These are phyloP conservation scores for Penicillium janthinellum DNA, from an alignment of 2,329 filamentous ascomycete genomes.

Conservation along the genomic window DNA sequence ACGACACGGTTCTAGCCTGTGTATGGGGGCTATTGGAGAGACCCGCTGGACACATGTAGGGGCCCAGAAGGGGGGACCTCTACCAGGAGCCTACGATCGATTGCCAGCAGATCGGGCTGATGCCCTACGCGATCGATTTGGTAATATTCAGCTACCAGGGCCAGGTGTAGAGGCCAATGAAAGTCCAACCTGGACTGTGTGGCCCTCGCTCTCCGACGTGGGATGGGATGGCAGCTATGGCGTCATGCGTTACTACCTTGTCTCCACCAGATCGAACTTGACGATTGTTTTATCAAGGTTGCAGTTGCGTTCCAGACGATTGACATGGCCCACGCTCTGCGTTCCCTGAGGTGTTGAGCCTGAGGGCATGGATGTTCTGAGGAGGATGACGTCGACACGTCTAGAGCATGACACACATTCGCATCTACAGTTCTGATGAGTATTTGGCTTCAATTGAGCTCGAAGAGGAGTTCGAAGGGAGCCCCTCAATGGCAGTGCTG, in stretches of 20 bases:
- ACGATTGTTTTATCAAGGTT: slow-evolving; percentile 27
- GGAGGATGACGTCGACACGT: slow-evolving; percentile 11
- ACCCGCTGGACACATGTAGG: neutral
- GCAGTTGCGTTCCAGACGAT: slow-evolving; percentile 25
- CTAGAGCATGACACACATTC: neutral
- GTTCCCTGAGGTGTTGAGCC: neutral
- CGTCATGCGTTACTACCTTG: slow-evolving; percentile 23
- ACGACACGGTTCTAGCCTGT: neutral
- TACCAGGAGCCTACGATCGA: neutral
- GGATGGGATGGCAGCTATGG: slow-evolving; percentile 2
- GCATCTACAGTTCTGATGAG: neutral
- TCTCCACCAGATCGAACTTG: slow-evolving; percentile 20
- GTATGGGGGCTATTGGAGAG: neutral
- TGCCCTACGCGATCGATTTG: neutral
- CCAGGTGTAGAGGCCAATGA: neutral
- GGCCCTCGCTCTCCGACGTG: neutral
- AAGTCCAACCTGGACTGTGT: neutral
- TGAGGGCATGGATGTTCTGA: neutral
- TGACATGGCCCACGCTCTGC: slow-evolving; percentile 1
- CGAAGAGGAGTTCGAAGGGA: neutral
- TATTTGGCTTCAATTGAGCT: neutral
- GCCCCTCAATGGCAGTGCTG: neutral
- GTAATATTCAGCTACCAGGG: neutral
- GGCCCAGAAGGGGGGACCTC: neutral
- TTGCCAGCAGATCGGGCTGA: neutral